phyloP scores from a whole-genome alignment of 2,329 filamentous ascomycete species.

The Colletotrichum godetiae region DNA sequence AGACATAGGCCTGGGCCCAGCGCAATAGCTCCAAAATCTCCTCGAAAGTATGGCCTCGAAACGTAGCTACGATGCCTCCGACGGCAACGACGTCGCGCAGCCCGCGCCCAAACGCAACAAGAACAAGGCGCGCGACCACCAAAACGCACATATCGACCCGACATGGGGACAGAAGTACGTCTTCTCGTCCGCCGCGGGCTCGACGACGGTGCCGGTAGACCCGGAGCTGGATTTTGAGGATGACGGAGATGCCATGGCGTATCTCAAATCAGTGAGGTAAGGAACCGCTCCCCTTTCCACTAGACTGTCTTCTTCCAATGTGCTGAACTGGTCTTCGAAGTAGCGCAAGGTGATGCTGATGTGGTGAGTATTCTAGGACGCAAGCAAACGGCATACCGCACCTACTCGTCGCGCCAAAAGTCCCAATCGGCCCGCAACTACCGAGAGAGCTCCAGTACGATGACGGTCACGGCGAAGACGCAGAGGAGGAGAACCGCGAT shows the following conservation, averaged over 20 bases:
- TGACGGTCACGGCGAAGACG: constrained; percentile 42
- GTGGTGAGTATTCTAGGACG: constrained; percentile 69
- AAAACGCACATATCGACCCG: constrained; percentile 65
- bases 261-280: constrained; percentile 78
- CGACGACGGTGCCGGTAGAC: constrained; percentile 56
- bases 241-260: constrained; percentile 75
- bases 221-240: constrained; percentile 76
- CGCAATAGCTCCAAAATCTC: neutral
- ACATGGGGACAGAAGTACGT: constrained; percentile 79
- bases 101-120: constrained; percentile 40
- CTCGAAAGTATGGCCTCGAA: constrained; percentile 47
- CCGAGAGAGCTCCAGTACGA: constrained; percentile 53
- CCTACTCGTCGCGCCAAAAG: constrained; percentile 73
- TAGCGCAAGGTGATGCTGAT: constrained; percentile 54
- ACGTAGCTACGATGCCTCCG: constrained; percentile 45
- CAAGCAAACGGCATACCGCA: constrained; percentile 81
- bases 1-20: neutral
- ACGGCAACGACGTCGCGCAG: constrained; percentile 42
- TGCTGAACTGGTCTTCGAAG: constrained; percentile 42
- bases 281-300: constrained; percentile 44
- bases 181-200: constrained; percentile 71
- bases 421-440: constrained; percentile 63
- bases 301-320: constrained; percentile 19
- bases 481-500: constrained; percentile 48
- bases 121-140: constrained; percentile 51